These are phyloP conservation scores for Fusarium lyarnte DNA, from an alignment of 2,329 filamentous ascomycete species.

Conservation along the genomic window DNA sequence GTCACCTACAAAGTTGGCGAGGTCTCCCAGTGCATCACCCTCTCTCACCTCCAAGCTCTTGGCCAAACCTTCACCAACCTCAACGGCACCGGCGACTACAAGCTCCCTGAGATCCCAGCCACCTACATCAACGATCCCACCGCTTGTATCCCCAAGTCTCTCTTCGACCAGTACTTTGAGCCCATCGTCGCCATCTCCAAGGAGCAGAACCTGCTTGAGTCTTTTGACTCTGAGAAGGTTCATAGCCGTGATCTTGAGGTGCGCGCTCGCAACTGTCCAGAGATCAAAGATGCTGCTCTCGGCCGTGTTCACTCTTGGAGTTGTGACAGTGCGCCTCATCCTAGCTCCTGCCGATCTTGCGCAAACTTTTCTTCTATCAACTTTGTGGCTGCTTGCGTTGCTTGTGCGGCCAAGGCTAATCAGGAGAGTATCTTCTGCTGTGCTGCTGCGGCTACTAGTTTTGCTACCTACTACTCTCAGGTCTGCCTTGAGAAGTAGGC, in stretches of 20 bases:
- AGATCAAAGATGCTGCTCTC: conserved; percentile 13
- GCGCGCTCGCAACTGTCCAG: conserved; percentile 7
- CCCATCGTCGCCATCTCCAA: conserved; percentile 24
- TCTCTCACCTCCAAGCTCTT: conserved; percentile 23
- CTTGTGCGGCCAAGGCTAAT: conserved; percentile 24
- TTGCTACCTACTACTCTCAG: conserved; percentile 26
- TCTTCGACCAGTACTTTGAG: conserved; percentile 26
- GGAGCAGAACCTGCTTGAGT: conserved; percentile 16
- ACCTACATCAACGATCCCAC: conserved; percentile 11
- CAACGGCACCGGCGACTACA: background rate
- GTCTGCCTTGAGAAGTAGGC: conserved; percentile 20
- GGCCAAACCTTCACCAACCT: conserved; percentile 16
- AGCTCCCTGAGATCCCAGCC: conserved; percentile 6
- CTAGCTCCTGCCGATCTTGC: conserved; percentile 14
- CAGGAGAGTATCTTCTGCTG: conserved; percentile 25
- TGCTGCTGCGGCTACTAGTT: conserved; percentile 17
- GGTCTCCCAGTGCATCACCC: conserved; percentile 5
- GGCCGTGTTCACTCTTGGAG: conserved; percentile 1
- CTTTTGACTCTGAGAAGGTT: background rate
- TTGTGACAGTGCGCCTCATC: conserved; percentile 16
- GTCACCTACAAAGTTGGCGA: conserved; percentile 5
- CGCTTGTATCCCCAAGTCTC: conserved; percentile 19
- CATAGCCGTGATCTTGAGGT: conserved; percentile 1
- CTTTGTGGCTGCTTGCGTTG: conserved; percentile 18
- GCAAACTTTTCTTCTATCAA: conserved; percentile 16